These are phyloP conservation scores for Sanghuangporus sanghuang DNA, from an alignment of 1,284 basidiomycete genomes.

Conservation along the genomic window DNA sequence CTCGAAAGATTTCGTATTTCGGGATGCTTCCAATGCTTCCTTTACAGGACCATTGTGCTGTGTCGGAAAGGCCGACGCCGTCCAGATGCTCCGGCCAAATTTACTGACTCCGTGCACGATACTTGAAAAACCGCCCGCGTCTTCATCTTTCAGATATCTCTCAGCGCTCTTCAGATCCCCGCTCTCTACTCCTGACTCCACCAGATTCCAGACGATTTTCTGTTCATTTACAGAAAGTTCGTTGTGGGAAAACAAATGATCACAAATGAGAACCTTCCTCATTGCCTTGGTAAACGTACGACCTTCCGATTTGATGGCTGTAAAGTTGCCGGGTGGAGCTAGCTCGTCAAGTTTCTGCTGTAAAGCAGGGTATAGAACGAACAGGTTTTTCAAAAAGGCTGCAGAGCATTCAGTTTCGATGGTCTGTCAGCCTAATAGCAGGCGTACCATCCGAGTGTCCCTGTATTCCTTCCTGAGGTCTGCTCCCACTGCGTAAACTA, in stretches of 20 bases:
- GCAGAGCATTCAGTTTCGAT: neutral
- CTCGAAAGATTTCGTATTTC: neutral
- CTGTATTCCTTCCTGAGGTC: neutral
- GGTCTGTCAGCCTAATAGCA: neutral
- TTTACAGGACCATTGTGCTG: neutral
- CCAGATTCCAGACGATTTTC: neutral
- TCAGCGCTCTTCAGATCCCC: neutral
- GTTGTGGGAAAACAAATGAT: neutral
- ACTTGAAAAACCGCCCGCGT: neutral
- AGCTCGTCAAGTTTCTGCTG: neutral
- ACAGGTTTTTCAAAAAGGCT: slow-evolving; percentile 2
- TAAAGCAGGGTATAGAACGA: neutral
- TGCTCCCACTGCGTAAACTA: neutral
- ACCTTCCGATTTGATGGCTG: neutral
- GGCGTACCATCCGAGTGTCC: neutral
- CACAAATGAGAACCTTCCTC: slow-evolving; percentile 4
- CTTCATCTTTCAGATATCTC: neutral
- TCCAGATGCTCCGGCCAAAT: neutral
- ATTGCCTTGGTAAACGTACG: neutral
- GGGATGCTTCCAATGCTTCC: neutral
- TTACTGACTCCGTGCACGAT: neutral
- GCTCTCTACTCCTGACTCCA: slow-evolving; percentile 1
- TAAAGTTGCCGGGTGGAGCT: neutral
- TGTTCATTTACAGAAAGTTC: neutral
- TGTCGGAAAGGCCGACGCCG: neutral